Conservation (phyloP, 352 stramenopile genomes). For the Globisporangium echinulatum region DNA sequence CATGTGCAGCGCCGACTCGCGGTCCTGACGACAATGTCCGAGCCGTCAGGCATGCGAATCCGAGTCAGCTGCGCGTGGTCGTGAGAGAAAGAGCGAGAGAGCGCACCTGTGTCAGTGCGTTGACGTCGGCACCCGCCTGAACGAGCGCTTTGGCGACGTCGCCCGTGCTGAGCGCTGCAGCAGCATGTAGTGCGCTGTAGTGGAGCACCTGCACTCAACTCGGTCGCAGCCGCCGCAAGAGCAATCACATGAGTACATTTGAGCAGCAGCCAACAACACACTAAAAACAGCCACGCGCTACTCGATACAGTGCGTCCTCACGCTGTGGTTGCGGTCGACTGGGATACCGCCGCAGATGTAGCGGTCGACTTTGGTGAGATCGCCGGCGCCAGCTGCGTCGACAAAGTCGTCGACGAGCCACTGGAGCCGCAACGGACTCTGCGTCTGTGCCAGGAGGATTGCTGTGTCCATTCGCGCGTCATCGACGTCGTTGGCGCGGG, state of each 20-base stretch:
- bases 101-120: slow-evolving; percentile 24
- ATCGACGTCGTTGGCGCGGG: background rate
- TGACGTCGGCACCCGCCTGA: slow-evolving; percentile 35
- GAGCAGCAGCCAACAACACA: too few relatives aligned
- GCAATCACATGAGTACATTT: background rate
- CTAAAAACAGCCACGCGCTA: too few relatives aligned
- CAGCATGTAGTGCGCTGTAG: slow-evolving; percentile 48
- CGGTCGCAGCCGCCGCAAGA: background rate
- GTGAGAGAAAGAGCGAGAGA: background rate
- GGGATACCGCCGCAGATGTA: slow-evolving; percentile 49
- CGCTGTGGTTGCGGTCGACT: slow-evolving; percentile 46
- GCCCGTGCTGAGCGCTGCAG: slow-evolving; percentile 24
- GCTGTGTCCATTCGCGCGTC: background rate
- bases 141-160: slow-evolving; percentile 34
- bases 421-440: slow-evolving; percentile 39
- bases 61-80: background rate
- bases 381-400: slow-evolving; percentile 28
- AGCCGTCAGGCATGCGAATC: background rate
- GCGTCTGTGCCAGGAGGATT: slow-evolving; percentile 36
- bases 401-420: slow-evolving; percentile 62
- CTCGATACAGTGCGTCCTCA: slow-evolving; percentile 4
- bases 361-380: slow-evolving; percentile 36
- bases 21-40: slow-evolving; percentile 11
- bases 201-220: slow-evolving; percentile 23
- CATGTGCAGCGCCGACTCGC: slow-evolving; percentile 34